Base-by-base conservation (phyloP, 768 basidiomycete genomes). In the Gelatoporia subvermispora region DNA sequence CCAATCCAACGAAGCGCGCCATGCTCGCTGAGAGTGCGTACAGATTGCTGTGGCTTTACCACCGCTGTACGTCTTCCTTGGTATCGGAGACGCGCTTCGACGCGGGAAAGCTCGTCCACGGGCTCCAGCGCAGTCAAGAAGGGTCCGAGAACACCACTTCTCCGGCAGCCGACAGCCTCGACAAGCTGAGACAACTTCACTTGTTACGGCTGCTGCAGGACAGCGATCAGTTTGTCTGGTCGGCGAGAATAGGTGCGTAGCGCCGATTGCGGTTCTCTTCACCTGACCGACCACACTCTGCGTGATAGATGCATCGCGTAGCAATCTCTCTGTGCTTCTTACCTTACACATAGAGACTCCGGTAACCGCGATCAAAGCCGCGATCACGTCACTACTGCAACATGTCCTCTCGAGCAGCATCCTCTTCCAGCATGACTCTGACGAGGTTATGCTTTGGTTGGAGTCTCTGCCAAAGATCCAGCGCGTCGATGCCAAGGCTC, bases 61-160 rank as follows among this genome's bases (percentile, higher is more conserved):
- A 95, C 56, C 74, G 74, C 20, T 83, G 81, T 50, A 65, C 94
- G 23, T 89, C 92, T 0, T 70, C 75, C 1, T 67, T 91, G 1
- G 84, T 88, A 3, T 79, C 81, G 0, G 92, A 93, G 62, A 81
- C 82, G 22, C 74, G 83, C 43, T 97, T 94, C 57, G 94, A 97
- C 63, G 80, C 86, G 34, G 90, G 90, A 2, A 91, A 91, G 63
- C 60, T 94, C 18, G 65, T 93, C 23, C 71, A 72, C 47, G 69
- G 72, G 47, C 70, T 84, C 53, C 17, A 71, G 61, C 28, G 13
- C 13, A 13, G 13, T 31, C 28, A 31, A 7, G 54, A 64, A 49
- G 45, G 38, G 1, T 46, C 41, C 35, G 45, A 45, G 40, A 49
- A 41, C 9, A 52, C 44, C 50, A 39, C 52, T 2, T 4, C 45